phyloP scores from a whole-genome alignment of 768 basidiomycete genomes.

The Lactarius hengduanensis region DNA sequence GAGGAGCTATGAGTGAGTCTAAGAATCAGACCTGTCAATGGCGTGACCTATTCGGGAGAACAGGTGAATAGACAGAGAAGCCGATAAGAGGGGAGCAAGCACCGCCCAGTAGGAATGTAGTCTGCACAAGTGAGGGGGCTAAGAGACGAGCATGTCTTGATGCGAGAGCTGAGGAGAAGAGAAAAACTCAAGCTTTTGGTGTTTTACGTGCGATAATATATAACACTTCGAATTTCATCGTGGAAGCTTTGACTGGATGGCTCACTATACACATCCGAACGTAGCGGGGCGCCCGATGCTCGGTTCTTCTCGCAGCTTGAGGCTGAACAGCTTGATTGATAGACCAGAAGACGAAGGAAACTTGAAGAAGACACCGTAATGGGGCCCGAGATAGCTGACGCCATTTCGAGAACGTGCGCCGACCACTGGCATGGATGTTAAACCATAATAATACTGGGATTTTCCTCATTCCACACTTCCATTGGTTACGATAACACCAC shows the following conservation, averaged over 20 bases:
- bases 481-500: background rate
- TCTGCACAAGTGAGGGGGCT: background rate
- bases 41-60: background rate
- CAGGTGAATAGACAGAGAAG: background rate
- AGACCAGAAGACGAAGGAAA: conserved; percentile 2
- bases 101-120: conserved; percentile 1
- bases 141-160: background rate
- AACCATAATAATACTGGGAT: background rate
- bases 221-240: background rate
- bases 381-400: conserved; percentile 17
- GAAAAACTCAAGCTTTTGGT: background rate
- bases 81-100: background rate
- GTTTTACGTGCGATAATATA: background rate
- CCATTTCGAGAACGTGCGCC: background rate
- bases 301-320: background rate
- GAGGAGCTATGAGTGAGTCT: background rate
- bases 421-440: conserved; percentile 1
- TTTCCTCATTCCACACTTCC: background rate
- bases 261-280: background rate
- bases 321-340: background rate
- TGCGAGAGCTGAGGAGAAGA: background rate
- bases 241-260: conserved; percentile 9
- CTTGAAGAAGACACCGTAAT: conserved; percentile 3
- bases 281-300: conserved; percentile 12
- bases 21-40: background rate